phyloP scores from a whole-genome alignment of 2,329 filamentous ascomycete genomes.

The Stylonectria norvegica region DNA sequence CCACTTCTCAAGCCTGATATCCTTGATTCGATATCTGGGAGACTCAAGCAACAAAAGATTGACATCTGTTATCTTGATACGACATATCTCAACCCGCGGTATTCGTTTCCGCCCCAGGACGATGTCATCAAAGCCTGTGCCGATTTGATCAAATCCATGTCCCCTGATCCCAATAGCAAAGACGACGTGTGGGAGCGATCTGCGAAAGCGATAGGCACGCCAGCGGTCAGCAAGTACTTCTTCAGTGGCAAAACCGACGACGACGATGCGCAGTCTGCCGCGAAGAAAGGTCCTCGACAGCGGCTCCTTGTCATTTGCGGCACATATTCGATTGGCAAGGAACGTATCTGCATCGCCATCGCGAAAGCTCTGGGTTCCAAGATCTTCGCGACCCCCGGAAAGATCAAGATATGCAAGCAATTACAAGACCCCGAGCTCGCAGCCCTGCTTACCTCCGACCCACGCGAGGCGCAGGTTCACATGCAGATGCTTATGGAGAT shows the following conservation, averaged over 20 bases:
- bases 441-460: constrained; percentile 72
- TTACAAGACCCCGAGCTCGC: constrained; percentile 82
- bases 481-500: constrained; percentile 98
- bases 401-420: constrained; percentile 79
- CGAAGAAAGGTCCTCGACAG: constrained; percentile 34
- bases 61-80: constrained; percentile 97
- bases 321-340: constrained; percentile 97
- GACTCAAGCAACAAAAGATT: constrained; percentile 76
- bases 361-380: constrained; percentile 81
- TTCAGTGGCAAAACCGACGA: constrained; percentile 32
- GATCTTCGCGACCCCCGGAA: constrained; percentile 80
- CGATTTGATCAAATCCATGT: constrained; percentile 77
- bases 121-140: constrained; percentile 86
- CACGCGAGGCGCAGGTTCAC: constrained; percentile 85
- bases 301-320: constrained; percentile 88
- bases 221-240: constrained; percentile 53
- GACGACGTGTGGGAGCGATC: constrained; percentile 47
- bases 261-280: constrained; percentile 29
- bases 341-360: constrained; percentile 90
- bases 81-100: constrained; percentile 92
- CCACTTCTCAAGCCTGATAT: constrained; percentile 75
- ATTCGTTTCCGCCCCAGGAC: constrained; percentile 85
- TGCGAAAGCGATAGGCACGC: constrained; percentile 40
- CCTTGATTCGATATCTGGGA: constrained; percentile 66
- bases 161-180: constrained; percentile 55